phyloP scores from a whole-genome alignment of 257 asterid species.

The Nicotiana tomentosiformis region DNA sequence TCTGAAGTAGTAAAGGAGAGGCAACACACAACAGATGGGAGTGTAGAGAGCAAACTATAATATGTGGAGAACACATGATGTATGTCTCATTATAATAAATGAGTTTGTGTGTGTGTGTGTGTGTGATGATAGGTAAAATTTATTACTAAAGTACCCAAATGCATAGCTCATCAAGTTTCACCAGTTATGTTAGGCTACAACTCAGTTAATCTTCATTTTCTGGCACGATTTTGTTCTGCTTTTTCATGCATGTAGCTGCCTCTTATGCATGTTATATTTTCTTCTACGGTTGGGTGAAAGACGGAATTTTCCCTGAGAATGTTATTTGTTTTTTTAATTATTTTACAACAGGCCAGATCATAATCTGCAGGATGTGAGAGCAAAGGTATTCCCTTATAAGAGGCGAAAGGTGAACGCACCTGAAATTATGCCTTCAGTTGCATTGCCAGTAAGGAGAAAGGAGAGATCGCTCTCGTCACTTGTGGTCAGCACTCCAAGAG shows the following conservation, averaged over 20 bases:
- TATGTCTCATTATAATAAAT: not conserved
- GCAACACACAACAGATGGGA: not conserved
- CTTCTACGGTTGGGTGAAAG: not conserved
- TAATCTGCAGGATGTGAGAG: conserved; percentile 85
- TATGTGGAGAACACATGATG: not conserved
- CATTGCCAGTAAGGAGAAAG: conserved; percentile 87
- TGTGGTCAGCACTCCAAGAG: conserved; percentile 95
- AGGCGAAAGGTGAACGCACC: conserved; percentile 69
- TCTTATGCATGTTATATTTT: not conserved
- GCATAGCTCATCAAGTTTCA: not conserved
- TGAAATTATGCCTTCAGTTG: conserved; percentile 52
- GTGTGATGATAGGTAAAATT: not conserved
- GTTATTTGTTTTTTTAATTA: not conserved
- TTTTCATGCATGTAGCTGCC: not conserved
- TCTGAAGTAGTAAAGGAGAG: not conserved
- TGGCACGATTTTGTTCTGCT: not conserved
- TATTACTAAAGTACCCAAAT: not conserved
- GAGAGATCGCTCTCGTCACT: conserved; percentile 94
- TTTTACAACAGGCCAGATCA: conserved; percentile 69
- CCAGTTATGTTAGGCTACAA: not conserved
- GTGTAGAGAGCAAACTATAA: not conserved
- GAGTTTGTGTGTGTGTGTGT: not conserved
- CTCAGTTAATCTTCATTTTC: not conserved
- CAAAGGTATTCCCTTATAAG: conserved; percentile 86
- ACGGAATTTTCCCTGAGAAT: conserved; percentile 2